Base-by-base conservation (phyloP, 192 early-diverging fungal species). In the Pilaira anomala region DNA sequence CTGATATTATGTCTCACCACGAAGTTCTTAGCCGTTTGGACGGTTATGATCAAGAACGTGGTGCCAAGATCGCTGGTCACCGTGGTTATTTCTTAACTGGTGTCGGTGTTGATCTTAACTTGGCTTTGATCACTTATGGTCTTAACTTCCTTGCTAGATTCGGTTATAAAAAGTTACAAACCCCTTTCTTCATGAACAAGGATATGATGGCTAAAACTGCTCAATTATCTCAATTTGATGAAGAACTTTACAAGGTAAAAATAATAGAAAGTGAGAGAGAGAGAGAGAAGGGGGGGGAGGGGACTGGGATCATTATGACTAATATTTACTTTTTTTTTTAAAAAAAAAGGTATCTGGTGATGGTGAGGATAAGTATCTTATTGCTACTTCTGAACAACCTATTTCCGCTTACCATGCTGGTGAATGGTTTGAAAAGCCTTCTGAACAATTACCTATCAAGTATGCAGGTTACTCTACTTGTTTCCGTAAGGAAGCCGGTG, bases 401-500 rank as follows among this genome's bases (percentile, higher is more conserved):
- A 97, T 99, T 79, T 92, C 89, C 29, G 94, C 94, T 19, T 95
- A 88, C 87, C 96, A 99, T 80, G 81, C 91, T 49, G 86, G 88
- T 68, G 96, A 98, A 81, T 95, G 92, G 93, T 95, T 99, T 66
- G 85, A 89, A 59, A 84, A 95, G 78, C 91, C 94, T 48, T 82
- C 88, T 48, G 85, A 89, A 76, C 93, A 99, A 70, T 80, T 99
- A 48, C 97, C 97, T 19, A 77, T 89, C 71, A 90, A 88, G 81
- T 88, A 96, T 73, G 97, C 96, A 29, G 97, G 97, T 36, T 91
- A 90, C 76, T 97, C 95, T 46, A 97, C 97, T 41, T 98, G 96
- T 79, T 99, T 99, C 90, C 91, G 97, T 60, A 99, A 99, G 73
- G 97, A 99, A 81, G 97, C 97, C 29, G 97, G 97, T 59, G 92